Evolutionary conservation across 352 stramenopile genomes (phyloP).

Genomic region (Globisporangium barbulae): DNA sequence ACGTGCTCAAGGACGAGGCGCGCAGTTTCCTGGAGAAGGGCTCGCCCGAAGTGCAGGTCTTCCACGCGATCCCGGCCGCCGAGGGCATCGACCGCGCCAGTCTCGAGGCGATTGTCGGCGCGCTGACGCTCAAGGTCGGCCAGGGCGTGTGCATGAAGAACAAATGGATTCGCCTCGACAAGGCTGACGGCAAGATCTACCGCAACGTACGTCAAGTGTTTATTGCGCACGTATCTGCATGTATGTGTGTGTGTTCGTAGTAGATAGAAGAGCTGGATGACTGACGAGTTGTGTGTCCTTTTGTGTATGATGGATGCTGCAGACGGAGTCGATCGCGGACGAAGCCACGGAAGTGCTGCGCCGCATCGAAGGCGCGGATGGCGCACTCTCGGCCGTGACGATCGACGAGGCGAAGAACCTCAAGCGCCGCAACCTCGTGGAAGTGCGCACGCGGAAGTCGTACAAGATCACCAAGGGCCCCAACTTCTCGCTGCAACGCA

Average conservation of each 20-base stretch:
- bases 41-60: slow-evolving; percentile 82
- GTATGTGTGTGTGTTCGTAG: neutral
- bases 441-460: slow-evolving; percentile 90
- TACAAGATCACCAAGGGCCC: slow-evolving; percentile 92
- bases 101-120: slow-evolving; percentile 82
- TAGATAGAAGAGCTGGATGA: neutral
- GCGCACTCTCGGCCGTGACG: slow-evolving; percentile 63
- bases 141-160: slow-evolving; percentile 98
- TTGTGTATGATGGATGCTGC: neutral
- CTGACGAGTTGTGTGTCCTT: neutral
- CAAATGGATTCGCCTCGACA: slow-evolving; percentile 96
- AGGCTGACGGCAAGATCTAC: slow-evolving; percentile 84
- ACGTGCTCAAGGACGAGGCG: slow-evolving; percentile 91
- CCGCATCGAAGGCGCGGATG: slow-evolving; percentile 60
- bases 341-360: slow-evolving; percentile 83
- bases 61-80: slow-evolving; percentile 71
- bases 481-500: slow-evolving; percentile 92
- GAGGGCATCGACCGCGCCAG: slow-evolving; percentile 70
- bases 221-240: slow-evolving; percentile 19
- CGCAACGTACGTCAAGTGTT: slow-evolving; percentile 45
- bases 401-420: slow-evolving; percentile 74
- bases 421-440: slow-evolving; percentile 80
- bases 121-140: slow-evolving; percentile 92
- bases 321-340: slow-evolving; percentile 61
- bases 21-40: slow-evolving; percentile 64